Conservation (phyloP, 345 rosid species). For the Eucalyptus microcorys region DNA sequence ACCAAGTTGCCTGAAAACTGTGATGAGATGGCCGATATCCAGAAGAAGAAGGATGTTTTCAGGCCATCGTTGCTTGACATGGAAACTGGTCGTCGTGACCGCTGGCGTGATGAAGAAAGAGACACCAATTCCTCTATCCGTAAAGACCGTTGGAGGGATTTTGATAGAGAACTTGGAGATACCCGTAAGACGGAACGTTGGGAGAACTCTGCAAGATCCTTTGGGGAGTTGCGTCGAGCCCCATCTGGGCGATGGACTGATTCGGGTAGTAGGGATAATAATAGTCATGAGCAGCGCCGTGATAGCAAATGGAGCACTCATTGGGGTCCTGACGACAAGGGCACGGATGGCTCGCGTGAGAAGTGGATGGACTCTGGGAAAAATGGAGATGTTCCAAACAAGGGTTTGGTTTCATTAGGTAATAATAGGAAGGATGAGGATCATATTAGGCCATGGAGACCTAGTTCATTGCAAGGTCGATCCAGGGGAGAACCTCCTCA, state of each 20-base stretch:
- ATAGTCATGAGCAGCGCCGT: conserved; percentile 58
- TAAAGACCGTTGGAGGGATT: conserved; percentile 84
- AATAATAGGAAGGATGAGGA: conserved; percentile 64
- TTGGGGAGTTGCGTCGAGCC: conserved; percentile 66
- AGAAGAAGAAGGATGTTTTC: conserved; percentile 74
- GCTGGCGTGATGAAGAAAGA: conserved; percentile 98
- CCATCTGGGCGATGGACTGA: conserved; percentile 79
- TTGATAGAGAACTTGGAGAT: conserved; percentile 70
- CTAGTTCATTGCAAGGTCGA: conserved; percentile 46
- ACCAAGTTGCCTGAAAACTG: conserved; percentile 38
- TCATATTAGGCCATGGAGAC: conserved; percentile 74
- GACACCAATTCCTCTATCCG: conserved; percentile 54
- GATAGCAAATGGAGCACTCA: conserved; percentile 98
- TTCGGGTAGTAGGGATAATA: conserved; percentile 58
- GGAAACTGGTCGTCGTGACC: conserved; percentile 67
- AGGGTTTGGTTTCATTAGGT: conserved; percentile 36
- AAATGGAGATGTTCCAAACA: conserved; percentile 59
- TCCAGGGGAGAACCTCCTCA: conserved; percentile 71
- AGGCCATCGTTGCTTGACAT: conserved; percentile 76
- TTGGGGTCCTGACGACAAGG: conserved; percentile 91
- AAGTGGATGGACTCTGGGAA: conserved; percentile 51
- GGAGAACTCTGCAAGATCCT: conserved; percentile 62
- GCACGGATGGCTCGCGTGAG: conserved; percentile 35
- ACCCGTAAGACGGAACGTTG: conserved; percentile 57
- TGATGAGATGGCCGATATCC: conserved; percentile 48